phyloP scores from a whole-genome alignment of 805 yeast species.

The Blastobotrys americana region DNA sequence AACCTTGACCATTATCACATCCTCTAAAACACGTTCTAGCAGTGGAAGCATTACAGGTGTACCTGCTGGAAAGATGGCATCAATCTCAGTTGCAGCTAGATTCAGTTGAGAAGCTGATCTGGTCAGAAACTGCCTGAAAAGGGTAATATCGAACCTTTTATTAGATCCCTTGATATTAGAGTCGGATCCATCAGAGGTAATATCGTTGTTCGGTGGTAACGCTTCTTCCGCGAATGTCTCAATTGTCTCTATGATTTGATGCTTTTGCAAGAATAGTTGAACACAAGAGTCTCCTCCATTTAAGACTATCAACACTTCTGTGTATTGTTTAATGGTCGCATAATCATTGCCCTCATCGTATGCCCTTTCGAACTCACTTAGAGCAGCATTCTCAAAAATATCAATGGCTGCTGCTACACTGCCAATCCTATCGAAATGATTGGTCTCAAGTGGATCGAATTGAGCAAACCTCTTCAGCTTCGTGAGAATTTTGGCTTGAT shows the following conservation, averaged over 20 bases:
- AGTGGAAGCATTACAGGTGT: conserved; percentile 44
- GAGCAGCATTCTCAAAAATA: conserved; percentile 62
- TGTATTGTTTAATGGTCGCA: conserved; percentile 30
- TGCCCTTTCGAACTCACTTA: conserved; percentile 59
- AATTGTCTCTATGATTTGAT: conserved; percentile 15
- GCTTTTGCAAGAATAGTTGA: conserved; percentile 26
- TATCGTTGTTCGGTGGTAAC: conserved; percentile 2
- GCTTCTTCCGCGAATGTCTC: conserved; percentile 4
- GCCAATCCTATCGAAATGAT: conserved; percentile 31
- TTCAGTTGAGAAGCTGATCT: conserved; percentile 35
- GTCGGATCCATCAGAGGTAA: conserved; percentile 4
- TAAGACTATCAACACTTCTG: conserved; percentile 27
- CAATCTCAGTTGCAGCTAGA: conserved; percentile 35
- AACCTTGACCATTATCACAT: conserved; percentile 23
- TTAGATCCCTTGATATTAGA: conserved; percentile 3
- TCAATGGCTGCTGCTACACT: conserved; percentile 51
- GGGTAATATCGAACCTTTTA: conserved; percentile 17
- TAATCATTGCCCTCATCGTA: conserved; percentile 42
- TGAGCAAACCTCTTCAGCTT: conserved; percentile 37
- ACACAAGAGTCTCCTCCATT: conserved; percentile 32
- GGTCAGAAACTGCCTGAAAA: conserved; percentile 14
- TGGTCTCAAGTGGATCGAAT: conserved; percentile 27
- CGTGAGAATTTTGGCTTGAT: conserved; percentile 42
- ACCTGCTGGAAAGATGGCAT: conserved; percentile 38
- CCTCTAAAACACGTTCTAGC: conserved; percentile 39